A percentile compares a stretch with the other conserved stretches of the same genome.
Evolutionary conservation across 176 grass and related monocot species (phyloP).

Genomic region (Guadua angustifolia): DNA sequence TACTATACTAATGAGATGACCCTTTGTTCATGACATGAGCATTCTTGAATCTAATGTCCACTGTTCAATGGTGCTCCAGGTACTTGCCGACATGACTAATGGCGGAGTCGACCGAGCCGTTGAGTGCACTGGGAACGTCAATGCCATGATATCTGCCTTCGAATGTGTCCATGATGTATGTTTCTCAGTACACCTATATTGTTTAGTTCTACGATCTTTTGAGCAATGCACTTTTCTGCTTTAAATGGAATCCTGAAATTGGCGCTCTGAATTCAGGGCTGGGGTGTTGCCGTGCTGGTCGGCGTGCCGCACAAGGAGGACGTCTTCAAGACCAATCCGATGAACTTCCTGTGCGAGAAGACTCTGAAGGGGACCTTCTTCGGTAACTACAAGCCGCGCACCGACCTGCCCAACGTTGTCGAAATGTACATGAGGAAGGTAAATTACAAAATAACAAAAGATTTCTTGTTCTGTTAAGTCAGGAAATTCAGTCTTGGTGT

Average conservation of each 20-base stretch:
- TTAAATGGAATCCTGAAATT: not conserved
- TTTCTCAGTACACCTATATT: not conserved
- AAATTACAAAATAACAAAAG: not conserved
- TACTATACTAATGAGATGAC: not conserved
- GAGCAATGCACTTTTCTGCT: not conserved
- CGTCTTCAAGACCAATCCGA: slow-evolving; percentile 73
- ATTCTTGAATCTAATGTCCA: not conserved
- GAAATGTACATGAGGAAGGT: slow-evolving; percentile 91
- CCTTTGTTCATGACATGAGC: not conserved
- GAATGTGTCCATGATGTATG: slow-evolving; percentile 89
- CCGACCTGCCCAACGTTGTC: slow-evolving; percentile 74
- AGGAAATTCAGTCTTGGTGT: not conserved
- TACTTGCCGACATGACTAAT: slow-evolving; percentile 84
- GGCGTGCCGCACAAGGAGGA: slow-evolving; percentile 79
- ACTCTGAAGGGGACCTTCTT: slow-evolving; percentile 94
- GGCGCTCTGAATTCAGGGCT: slow-evolving; percentile 48
- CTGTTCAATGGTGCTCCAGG: slow-evolving; percentile 41
- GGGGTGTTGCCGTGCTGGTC: slow-evolving; percentile 84
- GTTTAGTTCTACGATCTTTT: not conserved
- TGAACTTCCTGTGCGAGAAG: slow-evolving; percentile 80
- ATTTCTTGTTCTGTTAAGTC: not conserved
- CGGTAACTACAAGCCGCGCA: slow-evolving; percentile 82
- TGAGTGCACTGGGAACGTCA: slow-evolving; percentile 80
- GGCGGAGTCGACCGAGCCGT: slow-evolving; percentile 73
- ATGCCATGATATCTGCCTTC: slow-evolving; percentile 83